Percentiles rank a stretch among this genome's conserved stretches.
phyloP scores from a whole-genome alignment of 2,329 filamentous ascomycete species.

The Fonsecaea pugnacius region DNA sequence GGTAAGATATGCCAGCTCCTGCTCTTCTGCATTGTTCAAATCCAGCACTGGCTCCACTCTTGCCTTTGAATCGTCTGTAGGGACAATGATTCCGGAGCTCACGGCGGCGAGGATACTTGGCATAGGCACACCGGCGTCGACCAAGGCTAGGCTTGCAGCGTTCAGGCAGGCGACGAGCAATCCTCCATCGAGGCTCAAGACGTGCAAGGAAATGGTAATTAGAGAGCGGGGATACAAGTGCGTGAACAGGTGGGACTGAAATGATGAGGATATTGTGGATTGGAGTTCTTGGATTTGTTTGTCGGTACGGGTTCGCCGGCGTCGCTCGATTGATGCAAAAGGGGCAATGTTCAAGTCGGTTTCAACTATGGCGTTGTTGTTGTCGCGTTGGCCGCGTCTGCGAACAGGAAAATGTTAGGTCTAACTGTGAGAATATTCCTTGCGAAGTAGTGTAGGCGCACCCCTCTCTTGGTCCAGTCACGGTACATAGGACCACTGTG shows the following conservation, averaged over 20 bases:
- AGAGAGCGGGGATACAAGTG: slow-evolving; percentile 87
- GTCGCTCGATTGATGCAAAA: slow-evolving; percentile 37
- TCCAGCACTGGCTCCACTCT: slow-evolving; percentile 49
- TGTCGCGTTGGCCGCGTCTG: slow-evolving; percentile 37
- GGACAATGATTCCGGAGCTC: slow-evolving; percentile 71
- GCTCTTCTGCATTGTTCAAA: slow-evolving; percentile 53
- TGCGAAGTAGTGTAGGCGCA: slow-evolving; percentile 9
- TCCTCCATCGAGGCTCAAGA: slow-evolving; percentile 87
- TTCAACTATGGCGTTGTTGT: slow-evolving; percentile 36
- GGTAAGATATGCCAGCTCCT: slow-evolving; percentile 86
- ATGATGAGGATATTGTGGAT: slow-evolving; percentile 75
- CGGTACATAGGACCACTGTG: slow-evolving; percentile 92
- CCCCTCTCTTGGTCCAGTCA: slow-evolving; percentile 81
- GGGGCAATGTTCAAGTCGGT: slow-evolving; percentile 38
- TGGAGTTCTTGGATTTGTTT: slow-evolving; percentile 67
- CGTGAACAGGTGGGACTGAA: slow-evolving; percentile 77
- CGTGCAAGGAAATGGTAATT: slow-evolving; percentile 81
- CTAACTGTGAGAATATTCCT: neutral
- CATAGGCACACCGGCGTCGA: slow-evolving; percentile 96
- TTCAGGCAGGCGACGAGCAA: slow-evolving; percentile 89
- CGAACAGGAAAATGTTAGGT: neutral
- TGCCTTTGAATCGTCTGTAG: slow-evolving; percentile 29
- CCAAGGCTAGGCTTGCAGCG: slow-evolving; percentile 84
- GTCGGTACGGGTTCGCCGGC: slow-evolving; percentile 33
- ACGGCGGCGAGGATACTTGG: slow-evolving; percentile 86